phyloP scores from a whole-genome alignment of 768 basidiomycete genomes.

The Chiua virens region DNA sequence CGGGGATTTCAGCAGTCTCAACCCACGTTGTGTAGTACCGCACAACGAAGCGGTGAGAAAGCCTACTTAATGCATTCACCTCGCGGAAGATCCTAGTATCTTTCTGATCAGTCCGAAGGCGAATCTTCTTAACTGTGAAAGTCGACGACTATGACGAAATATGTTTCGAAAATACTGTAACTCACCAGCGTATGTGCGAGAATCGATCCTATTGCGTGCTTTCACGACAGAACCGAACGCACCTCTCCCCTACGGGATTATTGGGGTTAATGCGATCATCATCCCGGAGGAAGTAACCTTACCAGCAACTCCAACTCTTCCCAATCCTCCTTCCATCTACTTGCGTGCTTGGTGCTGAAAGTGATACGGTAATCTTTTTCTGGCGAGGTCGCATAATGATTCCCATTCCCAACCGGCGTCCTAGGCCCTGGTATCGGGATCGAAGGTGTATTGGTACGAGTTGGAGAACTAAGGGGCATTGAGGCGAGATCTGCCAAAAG shows the following conservation, averaged over 20 bases:
- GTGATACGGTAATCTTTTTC: slow-evolving; percentile 56
- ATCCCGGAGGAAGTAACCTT: slow-evolving; percentile 2
- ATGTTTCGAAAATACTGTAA: not conserved
- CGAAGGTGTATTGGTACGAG: slow-evolving; percentile 13
- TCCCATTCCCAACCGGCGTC: slow-evolving; percentile 48
- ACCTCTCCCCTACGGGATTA: slow-evolving; percentile 68
- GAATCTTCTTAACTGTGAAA: slow-evolving; percentile 80
- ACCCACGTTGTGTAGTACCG: slow-evolving; percentile 92
- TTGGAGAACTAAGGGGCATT: slow-evolving; percentile 29
- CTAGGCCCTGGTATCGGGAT: slow-evolving; percentile 33
- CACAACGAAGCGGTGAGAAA: slow-evolving; percentile 89
- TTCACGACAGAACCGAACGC: slow-evolving; percentile 95
- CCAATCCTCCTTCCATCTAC: slow-evolving; percentile 92
- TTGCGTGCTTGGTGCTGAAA: slow-evolving; percentile 49
- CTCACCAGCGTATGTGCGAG: slow-evolving; percentile 77
- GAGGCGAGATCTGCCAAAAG: slow-evolving; percentile 60
- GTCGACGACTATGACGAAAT: not conserved
- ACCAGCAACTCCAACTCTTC: slow-evolving; percentile 88
- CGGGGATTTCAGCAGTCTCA: slow-evolving; percentile 60
- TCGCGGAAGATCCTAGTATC: slow-evolving; percentile 90
- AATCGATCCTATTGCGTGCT: slow-evolving; percentile 86
- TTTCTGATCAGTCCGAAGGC: slow-evolving; percentile 71
- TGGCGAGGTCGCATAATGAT: slow-evolving; percentile 50
- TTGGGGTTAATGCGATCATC: not conserved
- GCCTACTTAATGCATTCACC: slow-evolving; percentile 82